These are phyloP conservation scores for Boletus sp. DNA, from an alignment of 1,284 basidiomycete species.

Conservation along the genomic window DNA sequence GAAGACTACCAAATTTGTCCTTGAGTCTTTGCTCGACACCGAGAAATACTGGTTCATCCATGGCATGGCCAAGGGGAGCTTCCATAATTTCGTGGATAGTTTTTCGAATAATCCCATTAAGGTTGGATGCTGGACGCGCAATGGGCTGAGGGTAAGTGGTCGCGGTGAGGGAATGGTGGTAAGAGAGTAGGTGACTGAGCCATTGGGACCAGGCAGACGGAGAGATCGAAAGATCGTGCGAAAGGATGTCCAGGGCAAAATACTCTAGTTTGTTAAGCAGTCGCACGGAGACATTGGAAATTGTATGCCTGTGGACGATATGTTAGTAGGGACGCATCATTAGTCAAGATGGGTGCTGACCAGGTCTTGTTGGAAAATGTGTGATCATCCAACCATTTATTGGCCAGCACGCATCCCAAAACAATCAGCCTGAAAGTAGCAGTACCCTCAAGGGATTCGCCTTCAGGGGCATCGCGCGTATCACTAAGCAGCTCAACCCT, in stretches of 20 bases:
- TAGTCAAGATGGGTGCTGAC: constrained; percentile 47
- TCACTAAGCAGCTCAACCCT: constrained; percentile 64
- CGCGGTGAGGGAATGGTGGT: constrained; percentile 64
- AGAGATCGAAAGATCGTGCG: constrained; percentile 69
- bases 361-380: constrained; percentile 94
- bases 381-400: constrained; percentile 93
- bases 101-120: constrained; percentile 66
- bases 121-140: constrained; percentile 71
- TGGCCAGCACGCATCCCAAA: constrained; percentile 86
- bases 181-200: constrained; percentile 63
- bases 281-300: constrained; percentile 72
- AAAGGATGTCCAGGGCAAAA: constrained; percentile 68
- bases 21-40: constrained; percentile 64
- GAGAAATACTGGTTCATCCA: constrained; percentile 68
- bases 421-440: constrained; percentile 75
- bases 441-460: constrained; percentile 54
- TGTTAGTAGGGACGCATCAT: neutral
- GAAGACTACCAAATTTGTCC: constrained; percentile 49
- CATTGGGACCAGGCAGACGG: constrained; percentile 67
- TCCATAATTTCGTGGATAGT: constrained; percentile 70
- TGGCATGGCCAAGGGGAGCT: constrained; percentile 42
- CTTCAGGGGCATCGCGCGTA: constrained; percentile 47
- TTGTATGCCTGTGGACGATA: constrained; percentile 62
- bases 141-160: constrained; percentile 73
- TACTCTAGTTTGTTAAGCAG: constrained; percentile 71